Base-by-base conservation (phyloP, 345 rosid species). In the Raphanus raphanistrum region DNA sequence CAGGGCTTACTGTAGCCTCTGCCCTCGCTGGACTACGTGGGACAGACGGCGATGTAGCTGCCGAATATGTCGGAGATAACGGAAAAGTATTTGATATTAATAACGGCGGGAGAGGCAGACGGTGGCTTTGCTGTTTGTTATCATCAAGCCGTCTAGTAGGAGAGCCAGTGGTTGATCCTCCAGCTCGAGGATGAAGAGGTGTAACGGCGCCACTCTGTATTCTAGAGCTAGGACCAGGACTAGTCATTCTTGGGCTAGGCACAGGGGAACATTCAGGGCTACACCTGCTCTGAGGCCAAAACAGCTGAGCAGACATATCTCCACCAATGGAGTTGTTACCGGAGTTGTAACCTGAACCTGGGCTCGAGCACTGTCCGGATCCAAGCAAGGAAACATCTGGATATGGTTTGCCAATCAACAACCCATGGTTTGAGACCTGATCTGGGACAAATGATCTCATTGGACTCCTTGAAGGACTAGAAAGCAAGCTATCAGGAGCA, bases 381-480 rank as follows among this genome's bases (percentile, higher is more conserved):
- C 97, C 93, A 63, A 86, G 83, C 38, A 93, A 83, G n/a, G 85
- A 82, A 54, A 92, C 84, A 80, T 94, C 98, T 36, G 92, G 11
- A 84, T 82, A 90, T 55, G 89, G 92, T 78, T 85, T 94, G 75
- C 92, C 94, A 2, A 83, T 81, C 85, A 90, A 88, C 38, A 89
- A 81, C 62, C 89, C 91, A 74, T 89, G 80, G 86, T 88, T 89
- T 70, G 88, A 70, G 66, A 81, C 83, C 69, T 86, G 97, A 68
- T 95, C 99, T 2, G 83, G 72, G 57, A 91, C 86, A 79, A 84
- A 87, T 3, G 88, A 87, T 82, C 97, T 87, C 83, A 88, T 76
- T 67, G 99, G 99, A 82, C 99, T 95, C 87, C 98, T 87, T 9
- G 98, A 92, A 81, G 99, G 99, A 87, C 99, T 95, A 60, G 99